Percentiles rank a stretch among this genome's conserved stretches.
Evolutionary conservation across 164 flowering plant genomes (phyloP).

Genomic region (Aristolochia californica): DNA sequence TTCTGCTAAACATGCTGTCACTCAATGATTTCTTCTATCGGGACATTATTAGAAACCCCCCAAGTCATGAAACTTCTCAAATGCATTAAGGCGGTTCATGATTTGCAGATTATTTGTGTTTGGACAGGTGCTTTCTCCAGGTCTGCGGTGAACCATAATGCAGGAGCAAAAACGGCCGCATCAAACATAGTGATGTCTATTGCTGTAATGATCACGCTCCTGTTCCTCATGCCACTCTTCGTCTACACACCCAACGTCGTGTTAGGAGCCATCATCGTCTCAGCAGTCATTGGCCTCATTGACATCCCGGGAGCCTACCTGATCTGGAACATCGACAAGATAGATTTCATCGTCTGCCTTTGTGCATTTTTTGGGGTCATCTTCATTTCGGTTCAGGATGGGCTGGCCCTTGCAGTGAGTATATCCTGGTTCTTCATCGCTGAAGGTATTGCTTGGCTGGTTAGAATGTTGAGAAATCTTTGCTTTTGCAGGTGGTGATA

Average conservation of each 20-base stretch:
- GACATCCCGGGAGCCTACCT: slow-evolving; percentile 61
- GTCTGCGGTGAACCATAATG: slow-evolving; percentile 90
- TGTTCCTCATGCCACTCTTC: slow-evolving; percentile 87
- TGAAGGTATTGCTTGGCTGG: background rate
- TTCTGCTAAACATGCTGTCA: too few relatives aligned
- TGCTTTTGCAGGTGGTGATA: slow-evolving; percentile 49
- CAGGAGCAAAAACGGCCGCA: slow-evolving; percentile 77
- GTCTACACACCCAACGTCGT: slow-evolving; percentile 82
- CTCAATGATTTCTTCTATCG: too few relatives aligned
- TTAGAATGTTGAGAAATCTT: background rate
- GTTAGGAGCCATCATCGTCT: slow-evolving; percentile 73
- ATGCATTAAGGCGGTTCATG: too few relatives aligned
- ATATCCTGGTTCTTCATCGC: background rate
- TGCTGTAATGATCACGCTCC: slow-evolving; percentile 76
- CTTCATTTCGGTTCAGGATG: slow-evolving; percentile 68
- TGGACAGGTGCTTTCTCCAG: slow-evolving; percentile 73
- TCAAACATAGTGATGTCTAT: slow-evolving; percentile 88
- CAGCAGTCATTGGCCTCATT: slow-evolving; percentile 80
- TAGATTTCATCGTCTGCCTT: slow-evolving; percentile 61
- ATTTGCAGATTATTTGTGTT: background rate
- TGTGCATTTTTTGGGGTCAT: slow-evolving; percentile 78
- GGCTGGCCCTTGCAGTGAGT: slow-evolving; percentile 78
- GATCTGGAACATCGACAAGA: slow-evolving; percentile 78
- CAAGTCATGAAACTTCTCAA: too few relatives aligned
- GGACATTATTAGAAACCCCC: too few relatives aligned